Base-by-base conservation (phyloP, 2,329 filamentous ascomycete species). In the Paecilomyces sp. region DNA sequence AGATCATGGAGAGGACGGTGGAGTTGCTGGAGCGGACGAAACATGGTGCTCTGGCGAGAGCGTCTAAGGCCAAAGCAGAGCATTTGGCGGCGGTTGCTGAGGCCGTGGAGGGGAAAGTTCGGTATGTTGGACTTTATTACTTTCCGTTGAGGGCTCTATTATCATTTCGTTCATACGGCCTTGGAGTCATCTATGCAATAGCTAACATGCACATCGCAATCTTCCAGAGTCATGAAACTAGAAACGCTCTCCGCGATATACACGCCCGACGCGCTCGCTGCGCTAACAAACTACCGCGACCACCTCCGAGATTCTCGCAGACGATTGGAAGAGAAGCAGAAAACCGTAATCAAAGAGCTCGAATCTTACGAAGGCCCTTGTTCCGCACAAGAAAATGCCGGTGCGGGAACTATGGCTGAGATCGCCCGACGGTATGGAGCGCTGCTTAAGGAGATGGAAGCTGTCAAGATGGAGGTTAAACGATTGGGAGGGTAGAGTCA, bases 21-120 rank as follows among this genome's bases (percentile, higher is more conserved):
- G 66, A 73, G n/a, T 65, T 76, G n/a, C 63, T 79, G 41, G 75
- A 77, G 60, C 67, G 74, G 55, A 71, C 66, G 25, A 76, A 77
- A 58, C 72, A 76, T 61, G 75, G 75, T 22, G 69, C 67, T 18
- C 56, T 74, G 51, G 68, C 70, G 53, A 66, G 73, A 57, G 74
- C 68, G 57, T 71, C 67, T 24, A 75, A 69, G 60, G 74, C 74
- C 3, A 72, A 71, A 60, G 75, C 74, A 13, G 75, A 77, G 55
- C 71, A 77, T 66, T 61, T 78, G 59, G 69, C 70, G 30, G 68
- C 64, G 33, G 73, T 78, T 54, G 75, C 76, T 54, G 67, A 71
- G 55, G 70, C 68, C 15, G 60, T 79, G 54, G 73, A 73, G 58
- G 70, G 69, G 13, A 75, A 75, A 65, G 59, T 74, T 33, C 70